phyloP scores from a whole-genome alignment of 176 grass and related monocot genomes.

The Avena sativa region DNA sequence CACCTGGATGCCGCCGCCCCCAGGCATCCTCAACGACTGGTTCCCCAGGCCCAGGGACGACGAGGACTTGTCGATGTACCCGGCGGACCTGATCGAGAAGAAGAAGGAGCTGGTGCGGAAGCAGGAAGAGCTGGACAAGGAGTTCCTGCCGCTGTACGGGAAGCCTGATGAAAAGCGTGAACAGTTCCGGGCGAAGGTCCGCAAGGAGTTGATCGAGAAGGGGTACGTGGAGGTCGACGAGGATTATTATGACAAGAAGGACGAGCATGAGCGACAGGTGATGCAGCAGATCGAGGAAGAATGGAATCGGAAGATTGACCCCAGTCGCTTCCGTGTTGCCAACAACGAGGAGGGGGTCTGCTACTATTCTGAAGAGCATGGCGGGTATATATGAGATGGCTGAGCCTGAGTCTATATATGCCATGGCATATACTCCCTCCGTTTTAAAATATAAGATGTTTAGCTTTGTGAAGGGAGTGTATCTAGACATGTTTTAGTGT shows the following conservation, averaged over 20 bases:
- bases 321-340: neutral
- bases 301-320: neutral
- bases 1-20: neutral
- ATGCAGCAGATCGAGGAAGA: neutral
- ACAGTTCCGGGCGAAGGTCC: conserved; percentile 1
- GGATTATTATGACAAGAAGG: neutral
- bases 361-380: neutral
- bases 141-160: neutral
- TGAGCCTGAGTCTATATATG: neutral
- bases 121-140: neutral
- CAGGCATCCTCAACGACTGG: neutral
- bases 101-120: too few species aligned
- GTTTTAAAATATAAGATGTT: too few species aligned
- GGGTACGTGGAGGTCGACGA: neutral
- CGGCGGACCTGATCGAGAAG: neutral
- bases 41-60: too few species aligned
- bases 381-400: neutral
- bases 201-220: neutral
- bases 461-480: too few species aligned
- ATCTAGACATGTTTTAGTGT: too few species aligned
- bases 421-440: too few species aligned
- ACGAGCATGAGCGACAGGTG: neutral
- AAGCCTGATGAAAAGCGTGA: neutral
- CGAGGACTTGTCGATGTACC: neutral
- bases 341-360: neutral